Evolutionary conservation across 345 rosid genomes (phyloP), one percentile per base, ranked within the genome.

Genomic region (Syzygium grande): DNA sequence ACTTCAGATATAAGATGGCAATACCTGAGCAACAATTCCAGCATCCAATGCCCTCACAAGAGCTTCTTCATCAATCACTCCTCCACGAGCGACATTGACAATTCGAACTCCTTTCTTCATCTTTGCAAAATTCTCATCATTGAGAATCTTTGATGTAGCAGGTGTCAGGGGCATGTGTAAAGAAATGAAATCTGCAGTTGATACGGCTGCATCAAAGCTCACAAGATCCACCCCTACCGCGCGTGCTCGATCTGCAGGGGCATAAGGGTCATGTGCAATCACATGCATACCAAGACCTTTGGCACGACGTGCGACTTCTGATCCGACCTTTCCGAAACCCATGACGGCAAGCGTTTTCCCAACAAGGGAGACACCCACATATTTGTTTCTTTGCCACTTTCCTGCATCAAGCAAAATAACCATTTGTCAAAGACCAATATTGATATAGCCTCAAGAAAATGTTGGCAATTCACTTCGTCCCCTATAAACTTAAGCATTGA

Each of bases 221-320:
- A 96, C 97, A 77, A 96, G 91, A 29, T 94, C 97, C 23, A 94
- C 99, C 52, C 98, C 98, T 85, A 95, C 90, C 49, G 98, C 97
- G 68, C 95, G 97, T 12, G 99, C 99, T 84, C 99, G 96, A 78
- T 96, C 99, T 19, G 98, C 98, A 4, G 97, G 94, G 4, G 99
- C 98, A 88, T 96, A 96, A 23, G 99, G 99, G 91, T 96, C 99
- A 86, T 95, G 96, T 51, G 99, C 94, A 88, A 96, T 92, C 63
- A 96, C 98, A 87, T 94, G 97, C 99, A 95, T 95, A 34, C 99
- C 99, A 68, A 96, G 98, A 29, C 99, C 99, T 91, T 95, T 96
- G 79, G 98, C 98, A 84, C 98, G 95, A 8, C 98, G 90, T 88
- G 98, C 97, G 84, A 96, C 99, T 91, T 96, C 98, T 16, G 99